Base-by-base conservation (phyloP, 164 flowering plant genomes). In the Hamamelis virginiana region DNA sequence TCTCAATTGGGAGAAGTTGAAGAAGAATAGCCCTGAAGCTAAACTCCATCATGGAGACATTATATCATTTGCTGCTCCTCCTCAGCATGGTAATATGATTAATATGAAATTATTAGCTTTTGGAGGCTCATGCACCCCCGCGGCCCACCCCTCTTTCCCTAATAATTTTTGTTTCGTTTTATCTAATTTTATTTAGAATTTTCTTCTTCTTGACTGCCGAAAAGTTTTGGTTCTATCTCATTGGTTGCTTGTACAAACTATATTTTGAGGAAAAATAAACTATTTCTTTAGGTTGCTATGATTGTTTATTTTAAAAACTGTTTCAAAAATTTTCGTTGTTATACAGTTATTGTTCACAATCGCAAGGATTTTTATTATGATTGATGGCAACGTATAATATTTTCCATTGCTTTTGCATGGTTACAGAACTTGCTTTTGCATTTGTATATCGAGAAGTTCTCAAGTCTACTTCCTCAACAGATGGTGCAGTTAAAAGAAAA, bases 381-480 rank as follows among this genome's bases (percentile, higher is more conserved):
- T 38, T 26, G 19, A 63, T 59, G 55, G 58, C n/a, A 19, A 62
- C 15, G 16, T 59, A 14, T 59, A 5, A n/a, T 13, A 22, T 48
- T 62, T 28, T 27, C 62, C 63, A 38, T 41, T 47, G 59, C 16
- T 62, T 46, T 62, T 71, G 4, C 58, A 19, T 81, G 64, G 67
- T 67, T 77, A 41, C 90, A 95, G 99, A 90, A 25, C 58, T 64
- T 69, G 89, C 97, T 62, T 82, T 76, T 83, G 91, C 92, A 59
- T 95, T 87, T 85, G 99, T 95, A 26, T 95, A 77, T 79, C 84
- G 97, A 58, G 99, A 92, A 77, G 91, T 84, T 60, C 38, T 50
- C 15, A 69, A 69, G 22, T 75, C 79, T 12, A n/a, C 72, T 44
- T 19, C 81, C 43, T 38, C 62, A 33, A 21, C 65, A 18, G 83